Conservation (phyloP, 805 yeast species). For the Ogataea henricii region DNA sequence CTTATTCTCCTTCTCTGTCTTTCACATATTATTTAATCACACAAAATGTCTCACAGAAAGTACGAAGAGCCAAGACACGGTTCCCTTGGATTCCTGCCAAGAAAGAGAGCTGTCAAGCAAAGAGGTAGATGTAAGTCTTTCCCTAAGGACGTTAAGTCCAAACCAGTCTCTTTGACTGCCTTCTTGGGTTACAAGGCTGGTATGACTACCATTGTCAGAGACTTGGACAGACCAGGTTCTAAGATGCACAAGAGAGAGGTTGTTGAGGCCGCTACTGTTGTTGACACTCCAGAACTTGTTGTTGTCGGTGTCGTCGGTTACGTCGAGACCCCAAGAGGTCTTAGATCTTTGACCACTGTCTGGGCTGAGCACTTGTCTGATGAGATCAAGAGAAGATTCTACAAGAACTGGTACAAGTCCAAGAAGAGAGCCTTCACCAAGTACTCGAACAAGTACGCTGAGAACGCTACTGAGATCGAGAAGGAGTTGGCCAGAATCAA, state of each 20-base stretch:
- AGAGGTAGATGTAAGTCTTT: slow-evolving; percentile 99
- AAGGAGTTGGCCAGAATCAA: slow-evolving; percentile 97
- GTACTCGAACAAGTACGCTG: slow-evolving; percentile 97
- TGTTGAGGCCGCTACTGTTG: slow-evolving; percentile 99
- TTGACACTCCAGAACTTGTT: slow-evolving; percentile 98
- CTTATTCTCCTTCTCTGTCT: not conserved
- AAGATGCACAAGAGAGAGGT: slow-evolving; percentile 99
- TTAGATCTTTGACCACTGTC: slow-evolving; percentile 98
- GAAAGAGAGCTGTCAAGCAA: slow-evolving; percentile 98
- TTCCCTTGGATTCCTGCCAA: slow-evolving; percentile 99
- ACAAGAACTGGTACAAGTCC: slow-evolving; percentile 99
- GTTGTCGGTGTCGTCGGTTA: slow-evolving; percentile 99
- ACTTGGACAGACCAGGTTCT: slow-evolving; percentile 99
- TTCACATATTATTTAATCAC: slow-evolving; percentile 8
- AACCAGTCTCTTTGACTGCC: slow-evolving; percentile 98
- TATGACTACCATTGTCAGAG: slow-evolving; percentile 99
- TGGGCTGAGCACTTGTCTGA: slow-evolving; percentile 99
- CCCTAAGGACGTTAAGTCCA: slow-evolving; percentile 98
- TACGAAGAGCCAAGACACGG: slow-evolving; percentile 99
- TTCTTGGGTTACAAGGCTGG: slow-evolving; percentile 99
- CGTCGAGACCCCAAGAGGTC: slow-evolving; percentile 99
- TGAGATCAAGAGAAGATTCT: slow-evolving; percentile 99
- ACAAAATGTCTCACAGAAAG: slow-evolving; percentile 98
- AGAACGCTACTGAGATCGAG: slow-evolving; percentile 83
- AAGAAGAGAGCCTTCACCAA: slow-evolving; percentile 99